Evolutionary conservation across 192 early-diverging fungal genomes (phyloP).

Genomic region (Coemansia sp.): DNA sequence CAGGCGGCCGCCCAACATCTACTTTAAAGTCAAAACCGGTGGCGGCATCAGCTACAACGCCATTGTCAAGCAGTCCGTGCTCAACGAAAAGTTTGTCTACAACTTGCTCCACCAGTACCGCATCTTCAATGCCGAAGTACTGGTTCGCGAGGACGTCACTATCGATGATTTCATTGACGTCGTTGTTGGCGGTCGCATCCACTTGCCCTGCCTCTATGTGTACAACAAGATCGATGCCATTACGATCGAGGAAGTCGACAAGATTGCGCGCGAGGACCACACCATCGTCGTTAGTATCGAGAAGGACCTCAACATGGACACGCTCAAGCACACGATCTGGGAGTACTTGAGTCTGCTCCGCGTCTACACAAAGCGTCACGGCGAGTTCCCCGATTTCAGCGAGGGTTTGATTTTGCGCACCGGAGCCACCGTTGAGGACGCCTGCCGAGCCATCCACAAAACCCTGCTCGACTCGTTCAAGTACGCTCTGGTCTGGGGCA

Average conservation of each 20-base stretch:
- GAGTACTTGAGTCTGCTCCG: conserved; percentile 81
- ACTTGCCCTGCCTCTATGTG: conserved; percentile 91
- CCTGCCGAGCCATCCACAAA: conserved; percentile 88
- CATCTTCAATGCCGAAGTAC: conserved; percentile 96
- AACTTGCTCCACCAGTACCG: conserved; percentile 95
- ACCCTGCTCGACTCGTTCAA: conserved; percentile 83
- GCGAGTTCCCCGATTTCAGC: conserved; percentile 92
- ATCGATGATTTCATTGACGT: conserved; percentile 99
- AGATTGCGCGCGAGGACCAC: conserved; percentile 82
- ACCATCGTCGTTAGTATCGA: conserved; percentile 93
- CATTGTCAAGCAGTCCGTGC: conserved; percentile 78
- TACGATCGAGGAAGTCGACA: conserved; percentile 92
- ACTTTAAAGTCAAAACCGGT: conserved; percentile 96
- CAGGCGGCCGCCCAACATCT: conserved; percentile 82
- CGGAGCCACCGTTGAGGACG: conserved; percentile 78
- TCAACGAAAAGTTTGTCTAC: conserved; percentile 91
- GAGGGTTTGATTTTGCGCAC: conserved; percentile 86
- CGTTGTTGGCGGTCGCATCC: conserved; percentile 96
- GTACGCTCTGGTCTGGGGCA: conserved; percentile 96
- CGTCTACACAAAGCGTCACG: conserved; percentile 95
- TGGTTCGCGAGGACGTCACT: conserved; percentile 94
- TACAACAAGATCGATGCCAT: conserved; percentile 99
- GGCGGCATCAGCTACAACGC: conserved; percentile 95
- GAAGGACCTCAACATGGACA: conserved; percentile 87
- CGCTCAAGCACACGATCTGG: conserved; percentile 89